Evolutionary conservation across 2,329 filamentous ascomycete genomes (phyloP).

Genomic region (Fusarium mangiferae): DNA sequence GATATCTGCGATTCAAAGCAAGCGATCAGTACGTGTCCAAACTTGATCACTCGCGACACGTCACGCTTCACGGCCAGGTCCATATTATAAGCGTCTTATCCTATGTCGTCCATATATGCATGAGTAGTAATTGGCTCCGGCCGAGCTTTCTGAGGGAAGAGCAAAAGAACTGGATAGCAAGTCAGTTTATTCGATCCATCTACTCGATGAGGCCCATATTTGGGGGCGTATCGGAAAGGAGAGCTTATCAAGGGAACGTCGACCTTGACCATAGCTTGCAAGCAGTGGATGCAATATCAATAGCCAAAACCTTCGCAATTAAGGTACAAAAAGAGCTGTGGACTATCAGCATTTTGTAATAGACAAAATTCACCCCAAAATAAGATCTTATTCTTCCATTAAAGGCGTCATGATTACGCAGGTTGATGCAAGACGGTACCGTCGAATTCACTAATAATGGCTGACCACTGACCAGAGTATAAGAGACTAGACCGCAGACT

Average conservation of each 20-base stretch:
- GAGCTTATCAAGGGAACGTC: too few relatives aligned
- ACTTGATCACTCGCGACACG: constrained; percentile 21
- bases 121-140: background rate
- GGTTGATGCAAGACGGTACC: too few relatives aligned
- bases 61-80: constrained; percentile 4
- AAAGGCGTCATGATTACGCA: background rate
- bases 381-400: rapidly evolving
- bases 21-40: constrained; percentile 8
- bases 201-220: background rate
- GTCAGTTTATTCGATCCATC: constrained; percentile 6
- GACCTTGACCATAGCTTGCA: background rate
- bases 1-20: background rate
- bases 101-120: background rate
- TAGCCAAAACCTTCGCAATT: rapidly evolving
- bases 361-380: rapidly evolving
- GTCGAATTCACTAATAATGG: too few relatives aligned
- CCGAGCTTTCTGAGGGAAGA: background rate
- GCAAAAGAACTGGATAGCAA: constrained; percentile 12
- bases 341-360: background rate
- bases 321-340: background rate
- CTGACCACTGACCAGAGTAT: too few relatives aligned
- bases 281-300: background rate
- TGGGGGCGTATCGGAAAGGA: background rate
- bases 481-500: too few relatives aligned
- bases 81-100: constrained; percentile 16